Evolutionary conservation across 2,329 filamentous ascomycete species (phyloP), one percentile per base, ranked within the genome.

Genomic region (Leptographium radiaticola): DNA sequence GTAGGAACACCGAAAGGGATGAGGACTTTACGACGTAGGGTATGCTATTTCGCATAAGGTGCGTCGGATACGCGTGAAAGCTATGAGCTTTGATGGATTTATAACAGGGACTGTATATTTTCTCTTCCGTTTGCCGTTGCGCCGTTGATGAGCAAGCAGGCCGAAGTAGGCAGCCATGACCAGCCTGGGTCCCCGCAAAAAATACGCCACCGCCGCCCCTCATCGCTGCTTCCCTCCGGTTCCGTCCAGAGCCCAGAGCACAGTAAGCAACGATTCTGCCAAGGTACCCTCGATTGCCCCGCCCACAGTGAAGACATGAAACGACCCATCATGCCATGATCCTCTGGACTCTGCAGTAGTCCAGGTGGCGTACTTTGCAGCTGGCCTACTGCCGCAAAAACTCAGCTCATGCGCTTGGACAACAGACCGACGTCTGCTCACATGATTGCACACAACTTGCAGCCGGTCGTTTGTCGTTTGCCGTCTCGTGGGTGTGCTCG

Each of bases 161-260:
- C 49, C 34, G 30, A 20, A 49, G 36, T 38, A 49, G 46, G 46
- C 45, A 49, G 30, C 31, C 18, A 31, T 18, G 36, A 33, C n/a
- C 43, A n/a, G 34, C 15, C 13, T 13, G 10, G 7, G 15, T 18
- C 51, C 42, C 50, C 33, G 40, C 40, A 45, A 52, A 46, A 45
- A 52, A 38, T 6, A 30, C 49, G 49, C 49, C 49, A 51, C 49
- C 38, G 40, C 15, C 11, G 50, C 50, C 51, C 43, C 43, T 52
- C 43, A 30, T 42, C 18, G 51, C 18, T 34, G 31, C 11, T 53
- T 53, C 44, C 44, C 43, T 53, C 36, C 33, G 20, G 11, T 52
- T 52, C 43, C 20, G 39, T 34, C 25, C n/a, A 9, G 25, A 25
- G 25, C 25, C 25, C 20, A 18, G 12, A 7, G 20, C 12, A 44